A percentile compares a stretch with the other conserved stretches of the same genome.
Conservation (phyloP, 2,329 filamentous ascomycete species). For the Immersiporthe knoxdaviesiana region DNA sequence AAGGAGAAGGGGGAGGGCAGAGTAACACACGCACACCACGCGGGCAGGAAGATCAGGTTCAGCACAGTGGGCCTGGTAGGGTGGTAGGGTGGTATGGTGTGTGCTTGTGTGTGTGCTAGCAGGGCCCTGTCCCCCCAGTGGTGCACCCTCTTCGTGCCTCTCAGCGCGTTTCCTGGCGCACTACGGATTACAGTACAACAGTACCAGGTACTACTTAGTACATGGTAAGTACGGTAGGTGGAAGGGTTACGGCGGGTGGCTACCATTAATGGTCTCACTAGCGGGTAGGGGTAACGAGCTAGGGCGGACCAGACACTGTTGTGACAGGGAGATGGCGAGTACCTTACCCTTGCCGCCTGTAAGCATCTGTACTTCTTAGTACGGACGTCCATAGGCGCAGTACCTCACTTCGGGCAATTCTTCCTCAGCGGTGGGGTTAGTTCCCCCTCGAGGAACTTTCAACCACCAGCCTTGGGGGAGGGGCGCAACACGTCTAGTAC, state of each 20-base stretch:
- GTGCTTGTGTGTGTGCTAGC: slow-evolving; percentile 23
- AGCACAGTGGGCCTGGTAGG: slow-evolving; percentile 24
- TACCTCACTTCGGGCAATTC: not conserved
- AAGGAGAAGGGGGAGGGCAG: not conserved
- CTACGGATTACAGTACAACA: not conserved
- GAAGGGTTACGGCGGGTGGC: slow-evolving; percentile 4
- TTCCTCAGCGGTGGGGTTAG: slow-evolving; percentile 3
- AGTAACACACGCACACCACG: not conserved
- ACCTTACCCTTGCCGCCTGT: not conserved
- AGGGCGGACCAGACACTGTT: not conserved
- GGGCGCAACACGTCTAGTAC: not conserved
- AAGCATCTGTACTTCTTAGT: no score
- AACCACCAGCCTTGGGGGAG: not conserved
- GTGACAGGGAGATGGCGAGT: slow-evolving; percentile 13
- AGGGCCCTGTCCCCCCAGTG: slow-evolving; percentile 17
- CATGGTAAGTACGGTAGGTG: no score
- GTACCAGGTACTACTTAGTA: not conserved
- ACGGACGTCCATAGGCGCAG: no score
- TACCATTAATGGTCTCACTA: slow-evolving; percentile 6
- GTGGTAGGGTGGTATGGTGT: no score
- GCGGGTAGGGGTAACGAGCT: slow-evolving; percentile 11
- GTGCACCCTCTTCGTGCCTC: not conserved
- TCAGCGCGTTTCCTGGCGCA: not conserved
- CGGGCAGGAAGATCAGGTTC: slow-evolving; percentile 2
- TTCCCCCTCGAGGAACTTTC: not conserved